These are phyloP conservation scores for Cyberlindnera euphorbiae DNA, from an alignment of 805 yeast species.

Conservation along the genomic window DNA sequence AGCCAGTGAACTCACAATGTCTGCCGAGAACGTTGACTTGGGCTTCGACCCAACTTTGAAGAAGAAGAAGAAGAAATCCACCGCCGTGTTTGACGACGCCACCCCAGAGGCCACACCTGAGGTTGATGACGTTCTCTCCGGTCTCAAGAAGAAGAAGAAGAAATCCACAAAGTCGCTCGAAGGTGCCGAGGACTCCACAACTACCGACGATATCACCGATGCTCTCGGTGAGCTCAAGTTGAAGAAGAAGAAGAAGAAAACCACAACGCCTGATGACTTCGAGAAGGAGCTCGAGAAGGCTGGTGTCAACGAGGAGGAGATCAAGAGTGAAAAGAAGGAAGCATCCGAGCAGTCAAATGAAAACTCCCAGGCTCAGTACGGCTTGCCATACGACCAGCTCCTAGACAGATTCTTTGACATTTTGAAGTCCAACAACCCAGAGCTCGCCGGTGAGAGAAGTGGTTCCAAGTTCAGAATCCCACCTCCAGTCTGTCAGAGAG, in stretches of 20 bases:
- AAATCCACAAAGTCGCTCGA: conserved; percentile 39
- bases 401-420: conserved; percentile 82
- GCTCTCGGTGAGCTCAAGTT: conserved; percentile 66
- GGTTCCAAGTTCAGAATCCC: conserved; percentile 94
- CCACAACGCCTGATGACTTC: conserved; percentile 64
- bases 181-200: conserved; percentile 32
- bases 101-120: conserved; percentile 39
- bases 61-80: conserved; percentile 72
- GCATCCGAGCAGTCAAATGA: conserved; percentile 23
- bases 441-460: conserved; percentile 92
- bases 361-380: conserved; percentile 41
- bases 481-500: conserved; percentile 95
- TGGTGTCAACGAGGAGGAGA: conserved; percentile 56
- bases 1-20: conserved; percentile 3
- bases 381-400: conserved; percentile 69
- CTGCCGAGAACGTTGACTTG: conserved; percentile 21
- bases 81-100: conserved; percentile 37
- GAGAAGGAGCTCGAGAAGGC: conserved; percentile 88
- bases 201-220: conserved; percentile 45
- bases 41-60: conserved; percentile 74
- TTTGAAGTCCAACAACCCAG: conserved; percentile 92
- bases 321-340: conserved; percentile 19
- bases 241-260: conserved; percentile 84
- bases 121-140: conserved; percentile 65
- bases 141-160: conserved; percentile 84